Percentiles rank a stretch among this genome's conserved stretches.
Evolutionary conservation across 306 rosid genomes (phyloP).

Genomic region (Begonia masoniana): DNA sequence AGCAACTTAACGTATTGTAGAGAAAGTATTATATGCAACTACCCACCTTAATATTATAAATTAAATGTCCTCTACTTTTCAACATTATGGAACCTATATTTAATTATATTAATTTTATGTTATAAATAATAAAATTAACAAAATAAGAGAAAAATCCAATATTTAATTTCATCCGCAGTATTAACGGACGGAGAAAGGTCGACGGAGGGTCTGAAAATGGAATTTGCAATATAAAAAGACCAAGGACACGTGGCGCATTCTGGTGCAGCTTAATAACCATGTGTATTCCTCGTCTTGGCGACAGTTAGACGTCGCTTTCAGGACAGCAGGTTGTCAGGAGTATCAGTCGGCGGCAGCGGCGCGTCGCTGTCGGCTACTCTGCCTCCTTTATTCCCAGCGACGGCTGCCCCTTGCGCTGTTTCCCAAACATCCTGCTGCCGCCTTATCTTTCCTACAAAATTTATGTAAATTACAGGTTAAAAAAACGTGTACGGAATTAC

Average conservation of each 20-base stretch:
- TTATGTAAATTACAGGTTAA: too few species aligned
- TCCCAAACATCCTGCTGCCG: slow-evolving; percentile 10
- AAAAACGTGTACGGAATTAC: too few species aligned
- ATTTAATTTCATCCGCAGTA: too few species aligned
- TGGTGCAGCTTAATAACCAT: neutral
- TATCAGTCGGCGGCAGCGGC: slow-evolving; percentile 45
- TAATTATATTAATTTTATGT: too few species aligned
- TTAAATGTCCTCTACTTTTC: too few species aligned
- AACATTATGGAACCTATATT: too few species aligned
- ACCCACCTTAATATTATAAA: too few species aligned
- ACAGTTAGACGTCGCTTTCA: slow-evolving; percentile 23
- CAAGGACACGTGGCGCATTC: neutral
- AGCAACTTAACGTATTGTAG: too few species aligned
- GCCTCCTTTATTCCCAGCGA: too few species aligned
- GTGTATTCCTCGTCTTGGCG: neutral
- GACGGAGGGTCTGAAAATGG: neutral
- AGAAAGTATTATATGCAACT: too few species aligned
- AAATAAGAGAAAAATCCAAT: too few species aligned
- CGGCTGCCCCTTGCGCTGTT: slow-evolving; percentile 13
- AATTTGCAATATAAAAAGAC: neutral
- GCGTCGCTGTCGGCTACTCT: slow-evolving; percentile 27
- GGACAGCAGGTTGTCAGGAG: slow-evolving; percentile 2
- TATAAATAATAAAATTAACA: too few species aligned
- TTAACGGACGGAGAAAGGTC: neutral
- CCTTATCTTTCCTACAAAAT: neutral